Conservation (phyloP, 1,284 basidiomycete species). For the Xerocomus minutiporus region DNA sequence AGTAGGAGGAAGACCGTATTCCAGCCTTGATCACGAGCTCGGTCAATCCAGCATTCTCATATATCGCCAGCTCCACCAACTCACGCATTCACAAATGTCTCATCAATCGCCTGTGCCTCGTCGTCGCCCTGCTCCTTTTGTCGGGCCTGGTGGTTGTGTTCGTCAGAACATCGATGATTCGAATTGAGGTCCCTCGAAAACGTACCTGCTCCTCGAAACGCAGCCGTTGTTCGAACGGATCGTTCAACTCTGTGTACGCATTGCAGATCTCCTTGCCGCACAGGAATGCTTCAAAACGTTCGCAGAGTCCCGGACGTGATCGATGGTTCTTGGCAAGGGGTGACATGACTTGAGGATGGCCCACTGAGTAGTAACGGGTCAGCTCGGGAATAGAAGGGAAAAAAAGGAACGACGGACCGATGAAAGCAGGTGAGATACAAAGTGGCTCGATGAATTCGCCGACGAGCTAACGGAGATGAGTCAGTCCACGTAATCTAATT, state of each 20-base stretch:
- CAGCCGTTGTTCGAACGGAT: conserved; percentile 93
- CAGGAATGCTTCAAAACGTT: conserved; percentile 98
- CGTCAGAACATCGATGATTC: neutral
- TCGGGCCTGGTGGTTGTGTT: conserved; percentile 45
- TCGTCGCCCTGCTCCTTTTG: conserved; percentile 98
- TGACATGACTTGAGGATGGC: conserved; percentile 99
- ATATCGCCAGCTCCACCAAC: conserved; percentile 29
- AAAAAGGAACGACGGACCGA: conserved; percentile 48
- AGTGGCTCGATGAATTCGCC: conserved; percentile 97
- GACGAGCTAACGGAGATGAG: conserved; percentile 60
- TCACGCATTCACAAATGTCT: conserved; percentile 89
- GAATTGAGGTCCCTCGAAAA: neutral
- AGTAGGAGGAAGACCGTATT: conserved; percentile 96
- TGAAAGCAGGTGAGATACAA: conserved; percentile 96
- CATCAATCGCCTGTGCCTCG: conserved; percentile 96
- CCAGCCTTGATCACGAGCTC: conserved; percentile 54
- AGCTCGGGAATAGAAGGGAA: neutral
- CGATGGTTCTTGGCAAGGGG: conserved; percentile 97
- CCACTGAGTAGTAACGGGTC: conserved; percentile 51
- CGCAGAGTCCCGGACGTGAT: conserved; percentile 89
- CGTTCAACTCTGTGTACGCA: conserved; percentile 98
- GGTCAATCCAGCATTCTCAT: conserved; percentile 2
- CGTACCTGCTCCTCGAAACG: conserved; percentile 91
- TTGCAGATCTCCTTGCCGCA: conserved; percentile 98
- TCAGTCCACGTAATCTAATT: conserved; percentile 1